Evolutionary conservation across 345 rosid species (phyloP).

Genomic region (Lepidium aucheri): DNA sequence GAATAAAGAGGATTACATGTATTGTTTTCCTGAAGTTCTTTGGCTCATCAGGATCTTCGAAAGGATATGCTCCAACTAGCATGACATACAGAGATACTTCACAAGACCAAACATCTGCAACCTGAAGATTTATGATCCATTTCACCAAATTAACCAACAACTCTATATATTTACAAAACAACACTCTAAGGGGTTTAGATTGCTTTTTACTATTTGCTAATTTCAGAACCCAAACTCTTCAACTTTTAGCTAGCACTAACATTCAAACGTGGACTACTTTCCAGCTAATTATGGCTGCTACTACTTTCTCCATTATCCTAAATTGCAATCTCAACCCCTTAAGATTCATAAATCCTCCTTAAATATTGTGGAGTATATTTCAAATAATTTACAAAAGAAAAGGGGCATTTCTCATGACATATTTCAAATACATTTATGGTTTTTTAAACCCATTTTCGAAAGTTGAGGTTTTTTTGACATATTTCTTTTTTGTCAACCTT

Average conservation of each 20-base stretch:
- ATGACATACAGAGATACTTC: constrained; percentile 94
- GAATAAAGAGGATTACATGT: constrained; percentile 40
- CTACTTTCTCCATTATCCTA: background rate
- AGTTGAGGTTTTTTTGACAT: too few relatives aligned
- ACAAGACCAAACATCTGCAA: constrained; percentile 99
- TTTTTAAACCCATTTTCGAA: too few relatives aligned
- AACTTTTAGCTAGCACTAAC: background rate
- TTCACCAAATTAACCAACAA: background rate
- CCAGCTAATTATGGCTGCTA: background rate
- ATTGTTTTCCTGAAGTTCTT: constrained; percentile 89
- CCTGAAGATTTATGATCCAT: constrained; percentile 33
- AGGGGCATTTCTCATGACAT: too few relatives aligned
- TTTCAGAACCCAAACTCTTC: background rate
- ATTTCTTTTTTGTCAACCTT: too few relatives aligned
- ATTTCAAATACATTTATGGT: too few relatives aligned
- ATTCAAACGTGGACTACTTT: background rate
- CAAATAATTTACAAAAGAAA: too few relatives aligned
- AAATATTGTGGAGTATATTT: too few relatives aligned
- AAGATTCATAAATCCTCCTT: background rate
- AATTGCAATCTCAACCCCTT: constrained; percentile 12
- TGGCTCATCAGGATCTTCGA: constrained; percentile 97
- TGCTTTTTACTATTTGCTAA: background rate
- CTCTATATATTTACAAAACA: background rate
- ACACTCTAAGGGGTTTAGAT: background rate
- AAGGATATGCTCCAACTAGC: constrained; percentile 98